Conservation (phyloP, 345 rosid species). For the Triadica sebifera region DNA sequence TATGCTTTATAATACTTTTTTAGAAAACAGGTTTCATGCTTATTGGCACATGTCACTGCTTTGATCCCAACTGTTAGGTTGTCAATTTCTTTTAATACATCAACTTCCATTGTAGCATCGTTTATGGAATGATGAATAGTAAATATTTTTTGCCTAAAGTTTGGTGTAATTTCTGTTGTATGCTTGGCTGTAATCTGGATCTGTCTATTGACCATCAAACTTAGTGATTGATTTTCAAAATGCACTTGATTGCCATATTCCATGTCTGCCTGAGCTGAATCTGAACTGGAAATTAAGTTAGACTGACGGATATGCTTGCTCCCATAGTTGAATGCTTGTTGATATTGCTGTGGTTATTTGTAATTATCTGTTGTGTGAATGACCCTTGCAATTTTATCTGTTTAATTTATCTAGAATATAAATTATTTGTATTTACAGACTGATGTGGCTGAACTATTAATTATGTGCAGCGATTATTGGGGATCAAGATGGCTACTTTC, state of each 20-base stretch:
- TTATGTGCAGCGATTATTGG: constrained; percentile 73
- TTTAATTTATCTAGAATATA: too few species aligned
- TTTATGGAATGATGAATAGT: neutral
- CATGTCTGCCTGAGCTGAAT: neutral
- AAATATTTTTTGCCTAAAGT: neutral
- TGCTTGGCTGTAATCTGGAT: neutral
- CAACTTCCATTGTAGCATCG: too few species aligned
- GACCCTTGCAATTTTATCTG: neutral
- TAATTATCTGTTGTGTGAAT: neutral
- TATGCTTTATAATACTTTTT: too few species aligned
- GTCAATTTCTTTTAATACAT: too few species aligned
- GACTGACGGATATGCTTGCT: neutral
- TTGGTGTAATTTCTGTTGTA: neutral
- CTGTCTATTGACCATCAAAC: neutral
- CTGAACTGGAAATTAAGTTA: neutral
- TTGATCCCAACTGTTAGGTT: neutral
- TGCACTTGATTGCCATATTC: neutral
- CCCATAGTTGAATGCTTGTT: neutral
- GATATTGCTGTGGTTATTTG: neutral
- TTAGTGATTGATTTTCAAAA: neutral
- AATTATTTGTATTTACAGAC: neutral
- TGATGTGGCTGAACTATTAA: neutral
- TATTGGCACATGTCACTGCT: too few species aligned
- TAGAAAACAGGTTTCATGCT: neutral
- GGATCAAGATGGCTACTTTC: constrained; percentile 91